These are phyloP conservation scores for Prunus mume DNA, from an alignment of 306 rosid species.

Conservation along the genomic window DNA sequence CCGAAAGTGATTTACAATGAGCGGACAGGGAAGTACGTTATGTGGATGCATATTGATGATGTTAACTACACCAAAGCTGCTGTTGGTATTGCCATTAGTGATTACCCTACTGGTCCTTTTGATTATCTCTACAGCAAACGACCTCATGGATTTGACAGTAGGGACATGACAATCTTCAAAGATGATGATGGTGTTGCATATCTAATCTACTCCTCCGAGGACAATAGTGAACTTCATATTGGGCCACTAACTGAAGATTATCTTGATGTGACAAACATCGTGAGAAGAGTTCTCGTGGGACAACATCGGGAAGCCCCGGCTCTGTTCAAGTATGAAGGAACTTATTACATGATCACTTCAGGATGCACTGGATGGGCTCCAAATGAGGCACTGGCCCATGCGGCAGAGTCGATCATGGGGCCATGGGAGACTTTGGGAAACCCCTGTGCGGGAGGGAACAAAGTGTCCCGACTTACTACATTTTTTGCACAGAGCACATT, in stretches of 20 bases:
- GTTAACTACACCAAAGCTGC: slow-evolving; percentile 91
- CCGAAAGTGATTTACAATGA: slow-evolving; percentile 92
- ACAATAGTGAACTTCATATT: slow-evolving; percentile 92
- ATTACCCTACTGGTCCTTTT: slow-evolving; percentile 83
- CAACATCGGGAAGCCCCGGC: slow-evolving; percentile 99
- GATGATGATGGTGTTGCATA: slow-evolving; percentile 86
- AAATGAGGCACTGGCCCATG: slow-evolving; percentile 88
- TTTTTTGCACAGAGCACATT: slow-evolving; percentile 95
- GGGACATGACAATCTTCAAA: slow-evolving; percentile 95
- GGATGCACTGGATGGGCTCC: slow-evolving; percentile 99
- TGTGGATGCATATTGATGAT: slow-evolving; percentile 99
- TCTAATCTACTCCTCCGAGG: slow-evolving; percentile 88
- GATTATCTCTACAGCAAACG: slow-evolving; percentile 77
- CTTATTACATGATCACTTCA: slow-evolving; percentile 97
- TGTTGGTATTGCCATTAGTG: slow-evolving; percentile 78
- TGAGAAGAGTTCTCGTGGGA: slow-evolving; percentile 79
- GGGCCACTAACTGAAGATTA: slow-evolving; percentile 81
- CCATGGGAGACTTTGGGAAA: slow-evolving; percentile 94
- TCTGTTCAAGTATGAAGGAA: slow-evolving; percentile 74
- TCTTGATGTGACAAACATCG: slow-evolving; percentile 55
- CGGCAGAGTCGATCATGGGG: slow-evolving; percentile 83
- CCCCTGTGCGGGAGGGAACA: slow-evolving; percentile 84
- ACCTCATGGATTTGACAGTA: slow-evolving; percentile 90
- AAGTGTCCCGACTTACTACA: slow-evolving; percentile 62
- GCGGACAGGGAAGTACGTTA: slow-evolving; percentile 77